Evolutionary conservation across 345 rosid species (phyloP), one percentile per base, ranked within the genome.

Genomic region (Gossypioides kirkii): DNA sequence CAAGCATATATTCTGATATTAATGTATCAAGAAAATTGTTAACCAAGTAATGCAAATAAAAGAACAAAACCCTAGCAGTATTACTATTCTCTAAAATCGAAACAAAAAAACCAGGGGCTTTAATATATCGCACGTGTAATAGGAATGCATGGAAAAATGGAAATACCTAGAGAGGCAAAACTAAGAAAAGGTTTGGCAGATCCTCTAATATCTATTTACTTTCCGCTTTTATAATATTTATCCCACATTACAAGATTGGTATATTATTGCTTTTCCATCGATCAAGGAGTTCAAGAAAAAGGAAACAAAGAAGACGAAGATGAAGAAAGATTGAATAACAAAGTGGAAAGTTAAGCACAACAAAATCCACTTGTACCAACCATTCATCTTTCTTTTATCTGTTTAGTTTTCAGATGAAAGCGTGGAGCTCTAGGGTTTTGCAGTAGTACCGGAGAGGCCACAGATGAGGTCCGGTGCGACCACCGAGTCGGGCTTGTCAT

Each of bases 401-500:
- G 69, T 10, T 26, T 6, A 50, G 71, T 68, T 49, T 67, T 68
- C 71, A 49, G 25, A 26, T 68, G 23, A 8, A 42, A 49, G 49
- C 59, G 3, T 14, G 4, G 46, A 20, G 38, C 43, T 54, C 71
- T 81, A 80, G 80, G 86, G 82, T 65, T 78, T 64, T 38, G 46
- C 2, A 20, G 76, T 65, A 45, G 20, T 8, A 23, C 20, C 4
- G 7, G 88, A 83, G 73, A 85, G 82, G 62, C 78, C 75, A 61
- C 90, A 86, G 79, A 73, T 76, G 26, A 73, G 82, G 2, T 69
- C 16, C 26, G 23, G 70, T 4, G 70, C 38, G 52, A 64, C 75
- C 2, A 78, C 61, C 2, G 82, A 74, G 42, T 69, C 73, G 6
- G 89, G 93, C 32, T 80, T 61, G 23, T 64, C 77, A 73, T 87